Base-by-base conservation (phyloP, 106 monocot species). In the Vanilla planifolia region DNA sequence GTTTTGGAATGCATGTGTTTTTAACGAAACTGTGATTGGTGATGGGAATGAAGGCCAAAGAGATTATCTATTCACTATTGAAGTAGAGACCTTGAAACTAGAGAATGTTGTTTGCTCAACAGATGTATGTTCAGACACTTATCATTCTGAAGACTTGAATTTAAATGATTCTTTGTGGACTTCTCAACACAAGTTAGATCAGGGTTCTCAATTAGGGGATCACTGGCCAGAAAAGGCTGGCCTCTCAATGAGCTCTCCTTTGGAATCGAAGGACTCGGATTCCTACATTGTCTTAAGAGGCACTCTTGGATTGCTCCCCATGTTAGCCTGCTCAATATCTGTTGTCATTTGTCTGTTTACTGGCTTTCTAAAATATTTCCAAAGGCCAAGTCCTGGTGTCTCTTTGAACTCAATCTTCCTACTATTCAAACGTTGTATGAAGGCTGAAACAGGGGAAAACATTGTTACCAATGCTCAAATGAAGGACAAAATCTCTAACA, bases 341-440 rank as follows among this genome's bases (percentile, higher is more conserved):
- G 17, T 72, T 10, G 27, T 62, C 29, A 55, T 22, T 44, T 26
- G 52, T 15, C 20, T 52, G 28, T 56, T 68, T 1, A 43, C 7
- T 75, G 17, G 35, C 37, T 36, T 75, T 61, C 45, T 25, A 21
- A 75, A 63, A 52, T 52, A 62, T 35, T 24, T 58, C 20, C 46
- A 4, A 34, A 68, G 46, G 16, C 33, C 6, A 55, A 9, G 13
- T 42, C 43, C n/a, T 11, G 9, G 6, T 24, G 27, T 42, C 40
- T 27, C 9, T 42, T 41, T n/a, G 33, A 28, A 30, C 32, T 30
- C 16, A 15, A n/a, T 9, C 56, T 56, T 29, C 56, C n/a, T n/a
- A n/a, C n/a, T n/a, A 56, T 33, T 9, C 28, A 24, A 56, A 4
- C 24, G 21, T 29, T 17, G 2, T 39, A 4, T 1, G 19, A 23